Base-by-base conservation (phyloP, 108 stramenopile genomes). In the Pinguiococcus pyrenoidosus region DNA sequence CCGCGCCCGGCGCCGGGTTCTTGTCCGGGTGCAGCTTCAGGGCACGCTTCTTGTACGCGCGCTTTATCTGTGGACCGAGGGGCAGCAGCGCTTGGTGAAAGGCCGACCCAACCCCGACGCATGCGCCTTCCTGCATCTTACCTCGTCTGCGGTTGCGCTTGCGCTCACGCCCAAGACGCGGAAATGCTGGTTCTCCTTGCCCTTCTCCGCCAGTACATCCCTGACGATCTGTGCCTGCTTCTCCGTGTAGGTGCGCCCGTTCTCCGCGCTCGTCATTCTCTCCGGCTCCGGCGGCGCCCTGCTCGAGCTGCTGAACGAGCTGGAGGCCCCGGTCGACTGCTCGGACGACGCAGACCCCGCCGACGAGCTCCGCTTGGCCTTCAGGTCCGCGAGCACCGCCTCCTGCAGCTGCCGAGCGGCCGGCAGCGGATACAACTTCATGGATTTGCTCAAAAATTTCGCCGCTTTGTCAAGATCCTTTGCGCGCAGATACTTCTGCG, bases 1-100 rank as follows among this genome's bases (percentile, higher is more conserved):
- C 87, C 1, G 90, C 82, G 48, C 84, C 35, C 0, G 85, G 83
- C 1, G 87, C 68, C 0, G 49, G 51, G 49, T 87, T 87, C 59
- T 92, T 92, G 72, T 96, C 93, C 27, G 93, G 93, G 51, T 96
- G 93, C 35, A 80, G 71, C 33, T 36, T 52, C 20, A 95, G 47
- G 9, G 82, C 80, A 58, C 81, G 42, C 45, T 44, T 76, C 56
- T 75, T 51, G 55, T 89, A 94, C 2, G 89, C 81, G 43, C 69
- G 59, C 51, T 85, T 85, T 37, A 94, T 85, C 51, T 91, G n/a
- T n/a, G n/a, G n/a, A n/a, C n/a, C n/a, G n/a, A n/a, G n/a, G n/a
- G n/a, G n/a, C n/a, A n/a, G n/a, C n/a, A n/a, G n/a, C n/a, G n/a
- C n/a, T n/a, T n/a, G n/a, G n/a, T n/a, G n/a, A n/a, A n/a, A n/a